A percentile compares a stretch with the other conserved stretches of the same genome.
Evolutionary conservation across 2,329 filamentous ascomycete genomes (phyloP).

Genomic region (Epichloe gansuensis): DNA sequence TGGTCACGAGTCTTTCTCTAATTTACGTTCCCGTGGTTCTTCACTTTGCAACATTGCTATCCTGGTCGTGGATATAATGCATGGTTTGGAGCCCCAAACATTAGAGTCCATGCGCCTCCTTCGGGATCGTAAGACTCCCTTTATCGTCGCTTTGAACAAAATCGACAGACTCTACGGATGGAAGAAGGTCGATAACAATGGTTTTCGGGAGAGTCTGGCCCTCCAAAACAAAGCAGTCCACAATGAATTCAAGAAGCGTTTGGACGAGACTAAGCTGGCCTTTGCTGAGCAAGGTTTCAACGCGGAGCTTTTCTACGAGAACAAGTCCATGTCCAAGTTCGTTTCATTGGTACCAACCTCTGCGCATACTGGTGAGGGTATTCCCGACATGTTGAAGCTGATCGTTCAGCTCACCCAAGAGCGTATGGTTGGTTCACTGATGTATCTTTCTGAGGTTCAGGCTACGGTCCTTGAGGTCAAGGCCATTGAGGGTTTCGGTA

Average conservation of each 20-base stretch:
- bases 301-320: conserved; percentile 90
- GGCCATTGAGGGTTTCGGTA: conserved; percentile 96
- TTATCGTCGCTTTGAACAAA: conserved; percentile 98
- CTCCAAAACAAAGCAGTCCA: conserved; percentile 88
- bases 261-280: conserved; percentile 82
- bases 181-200: conserved; percentile 98
- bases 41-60: conserved; percentile 99
- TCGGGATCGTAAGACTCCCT: conserved; percentile 86
- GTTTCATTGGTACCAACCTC: conserved; percentile 97
- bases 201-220: conserved; percentile 82
- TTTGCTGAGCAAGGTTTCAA: conserved; percentile 98
- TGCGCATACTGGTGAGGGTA: conserved; percentile 96
- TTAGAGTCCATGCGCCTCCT: conserved; percentile 93
- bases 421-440: conserved; percentile 90
- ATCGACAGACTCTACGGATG: conserved; percentile 98
- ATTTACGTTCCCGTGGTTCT: conserved; percentile 89
- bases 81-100: conserved; percentile 94
- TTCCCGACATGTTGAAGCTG: conserved; percentile 96
- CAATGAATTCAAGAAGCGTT: conserved; percentile 83
- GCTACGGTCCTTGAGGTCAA: conserved; percentile 98
- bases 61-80: conserved; percentile 98
- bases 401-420: conserved; percentile 87
- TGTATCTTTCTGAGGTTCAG: conserved; percentile 97
- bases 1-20: conserved; percentile 99
- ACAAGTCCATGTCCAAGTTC: conserved; percentile 88